Conservation (phyloP, 148 eudicot species). For the Dianthus caryophyllus region DNA sequence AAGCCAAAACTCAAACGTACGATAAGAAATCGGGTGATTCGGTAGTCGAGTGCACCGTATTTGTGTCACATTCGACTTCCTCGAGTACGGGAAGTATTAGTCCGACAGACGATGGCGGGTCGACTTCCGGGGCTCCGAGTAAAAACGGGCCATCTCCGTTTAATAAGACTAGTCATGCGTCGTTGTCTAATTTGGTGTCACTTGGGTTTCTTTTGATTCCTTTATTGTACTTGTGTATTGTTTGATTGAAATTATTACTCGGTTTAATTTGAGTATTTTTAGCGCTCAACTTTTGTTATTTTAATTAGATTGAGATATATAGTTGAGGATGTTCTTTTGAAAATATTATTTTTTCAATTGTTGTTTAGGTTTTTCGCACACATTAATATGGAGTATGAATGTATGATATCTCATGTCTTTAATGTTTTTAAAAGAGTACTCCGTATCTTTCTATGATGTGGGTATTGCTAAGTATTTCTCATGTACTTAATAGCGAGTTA, state of each 20-base stretch:
- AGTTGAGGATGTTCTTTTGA: no score
- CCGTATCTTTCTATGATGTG: no score
- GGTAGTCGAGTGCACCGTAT: conserved; percentile 30
- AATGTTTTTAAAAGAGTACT: no score
- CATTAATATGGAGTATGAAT: no score
- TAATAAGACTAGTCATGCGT: conserved; percentile 1
- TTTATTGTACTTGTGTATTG: conserved; percentile 21
- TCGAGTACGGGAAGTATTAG: neutral
- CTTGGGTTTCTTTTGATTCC: conserved; percentile 7
- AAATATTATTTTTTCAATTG: no score
- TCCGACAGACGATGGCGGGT: conserved; percentile 7
- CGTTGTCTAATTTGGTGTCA: conserved; percentile 14
- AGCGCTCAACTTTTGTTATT: neutral
- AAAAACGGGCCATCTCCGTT: conserved; percentile 10
- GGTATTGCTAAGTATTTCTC: no score
- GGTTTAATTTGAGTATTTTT: neutral
- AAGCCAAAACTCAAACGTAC: conserved; percentile 33
- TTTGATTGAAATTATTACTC: neutral
- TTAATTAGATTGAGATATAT: no score
- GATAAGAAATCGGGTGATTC: conserved; percentile 41
- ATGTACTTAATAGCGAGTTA: no score
- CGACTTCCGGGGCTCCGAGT: neutral
- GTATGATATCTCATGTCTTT: no score
- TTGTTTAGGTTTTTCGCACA: no score
- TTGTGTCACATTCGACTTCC: conserved; percentile 31